Evolutionary conservation across 768 basidiomycete species (phyloP).

Genomic region (Trametes coccinea): DNA sequence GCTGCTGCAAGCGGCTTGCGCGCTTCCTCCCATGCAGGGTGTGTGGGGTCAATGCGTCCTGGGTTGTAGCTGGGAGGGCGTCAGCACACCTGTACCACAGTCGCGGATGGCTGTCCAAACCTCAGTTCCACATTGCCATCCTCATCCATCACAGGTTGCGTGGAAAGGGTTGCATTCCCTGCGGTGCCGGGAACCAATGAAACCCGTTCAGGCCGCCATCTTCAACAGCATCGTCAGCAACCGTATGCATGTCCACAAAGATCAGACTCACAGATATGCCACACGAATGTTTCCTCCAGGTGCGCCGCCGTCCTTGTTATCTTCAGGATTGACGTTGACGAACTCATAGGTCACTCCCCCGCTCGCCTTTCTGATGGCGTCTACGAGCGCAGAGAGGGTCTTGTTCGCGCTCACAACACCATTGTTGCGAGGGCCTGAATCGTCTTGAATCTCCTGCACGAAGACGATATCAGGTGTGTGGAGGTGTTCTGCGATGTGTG

Average conservation of each 20-base stretch:
- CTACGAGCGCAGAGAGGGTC: conserved; percentile 50
- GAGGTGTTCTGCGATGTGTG: conserved; percentile 52
- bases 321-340: conserved; percentile 50
- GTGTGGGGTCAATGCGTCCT: conserved; percentile 60
- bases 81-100: background rate
- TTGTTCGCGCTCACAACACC: conserved; percentile 54
- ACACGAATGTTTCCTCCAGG: conserved; percentile 66
- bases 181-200: conserved; percentile 45
- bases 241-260: background rate
- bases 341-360: conserved; percentile 47
- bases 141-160: conserved; percentile 37
- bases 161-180: conserved; percentile 50
- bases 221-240: conserved; percentile 20
- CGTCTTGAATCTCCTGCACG: conserved; percentile 66
- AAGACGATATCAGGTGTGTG: conserved; percentile 59
- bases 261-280: conserved; percentile 48
- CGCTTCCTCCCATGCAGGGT: conserved; percentile 53
- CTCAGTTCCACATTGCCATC: conserved; percentile 42
- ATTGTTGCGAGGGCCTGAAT: conserved; percentile 52
- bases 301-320: conserved; percentile 58
- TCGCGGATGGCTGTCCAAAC: conserved; percentile 30
- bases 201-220: conserved; percentile 52
- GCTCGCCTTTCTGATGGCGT: conserved; percentile 44
- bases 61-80: conserved; percentile 53
- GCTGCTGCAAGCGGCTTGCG: conserved; percentile 62